These are phyloP conservation scores for Coemansia sp. DNA, from an alignment of 192 early-diverging fungal species.

Conservation along the genomic window DNA sequence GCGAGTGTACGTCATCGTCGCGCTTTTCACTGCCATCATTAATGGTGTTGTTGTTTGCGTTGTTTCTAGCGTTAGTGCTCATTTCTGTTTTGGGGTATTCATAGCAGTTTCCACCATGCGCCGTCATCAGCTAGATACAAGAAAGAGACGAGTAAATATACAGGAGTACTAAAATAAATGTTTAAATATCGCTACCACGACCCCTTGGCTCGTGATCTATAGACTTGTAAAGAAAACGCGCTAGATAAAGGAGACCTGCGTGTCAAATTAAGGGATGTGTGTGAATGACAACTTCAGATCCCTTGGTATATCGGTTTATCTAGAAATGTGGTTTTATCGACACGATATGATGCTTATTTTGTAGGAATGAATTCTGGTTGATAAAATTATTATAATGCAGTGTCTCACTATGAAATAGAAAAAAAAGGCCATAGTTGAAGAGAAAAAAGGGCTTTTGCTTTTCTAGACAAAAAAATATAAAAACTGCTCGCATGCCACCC, in stretches of 20 bases:
- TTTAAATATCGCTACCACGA: neutral
- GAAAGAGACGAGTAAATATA: neutral
- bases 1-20: neutral
- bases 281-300: neutral
- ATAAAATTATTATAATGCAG: neutral
- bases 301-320: too few relatives aligned
- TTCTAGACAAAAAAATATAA: constrained; percentile 2
- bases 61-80: constrained; percentile 10
- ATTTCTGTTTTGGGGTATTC: constrained; percentile 20
- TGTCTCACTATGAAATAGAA: neutral
- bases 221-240: neutral
- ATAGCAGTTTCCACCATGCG: constrained; percentile 4
- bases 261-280: neutral
- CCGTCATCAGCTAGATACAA: constrained; percentile 13
- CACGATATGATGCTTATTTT: too few relatives aligned
- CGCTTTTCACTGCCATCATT: neutral
- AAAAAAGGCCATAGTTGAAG: neutral
- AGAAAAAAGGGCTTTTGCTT: neutral
- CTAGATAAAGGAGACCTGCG: neutral
- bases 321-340: too few relatives aligned
- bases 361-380: neutral
- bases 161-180: neutral
- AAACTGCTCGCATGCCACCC: neutral
- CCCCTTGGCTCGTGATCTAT: neutral
- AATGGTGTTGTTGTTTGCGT: neutral